These are phyloP conservation scores for Croton laevigatus DNA, from an alignment of 441 rosid species.

Conservation along the genomic window DNA sequence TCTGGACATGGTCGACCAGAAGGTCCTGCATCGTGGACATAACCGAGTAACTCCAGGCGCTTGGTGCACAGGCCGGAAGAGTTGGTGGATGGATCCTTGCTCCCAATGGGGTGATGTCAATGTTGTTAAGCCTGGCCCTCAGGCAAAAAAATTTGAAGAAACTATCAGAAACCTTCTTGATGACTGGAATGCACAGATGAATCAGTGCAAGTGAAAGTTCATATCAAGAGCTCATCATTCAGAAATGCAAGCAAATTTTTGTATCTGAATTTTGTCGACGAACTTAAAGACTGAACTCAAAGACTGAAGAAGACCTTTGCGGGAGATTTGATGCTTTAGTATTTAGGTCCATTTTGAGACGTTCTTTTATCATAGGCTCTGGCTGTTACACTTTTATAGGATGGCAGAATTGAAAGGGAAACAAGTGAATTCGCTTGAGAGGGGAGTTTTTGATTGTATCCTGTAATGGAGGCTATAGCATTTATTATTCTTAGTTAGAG, in stretches of 20 bases:
- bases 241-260: slow-evolving; percentile 17
- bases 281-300: slow-evolving; percentile 6
- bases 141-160: slow-evolving; percentile 60
- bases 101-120: slow-evolving; percentile 84
- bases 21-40: slow-evolving; percentile 61
- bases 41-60: slow-evolving; percentile 59
- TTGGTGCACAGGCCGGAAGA: slow-evolving; percentile 74
- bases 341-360: slow-evolving; percentile 33
- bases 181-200: slow-evolving; percentile 54
- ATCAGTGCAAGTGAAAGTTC: slow-evolving; percentile 71
- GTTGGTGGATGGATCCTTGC: slow-evolving; percentile 85
- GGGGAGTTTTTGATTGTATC: slow-evolving; percentile 2
- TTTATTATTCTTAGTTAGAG: slow-evolving; percentile 2
- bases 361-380: slow-evolving; percentile 8
- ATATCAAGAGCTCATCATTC: slow-evolving; percentile 16
- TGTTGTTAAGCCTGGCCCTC: slow-evolving; percentile 64
- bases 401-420: slow-evolving; percentile 18
- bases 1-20: slow-evolving; percentile 63
- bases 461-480: neutral
- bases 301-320: slow-evolving; percentile 3
- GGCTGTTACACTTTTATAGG: neutral
- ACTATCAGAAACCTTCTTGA: slow-evolving; percentile 62
- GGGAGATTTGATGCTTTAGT: slow-evolving; percentile 28
- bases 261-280: slow-evolving; percentile 28
- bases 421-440: slow-evolving; percentile 7